Base-by-base conservation (phyloP, 148 eudicot species). In the Rhododendron williamsianum region DNA sequence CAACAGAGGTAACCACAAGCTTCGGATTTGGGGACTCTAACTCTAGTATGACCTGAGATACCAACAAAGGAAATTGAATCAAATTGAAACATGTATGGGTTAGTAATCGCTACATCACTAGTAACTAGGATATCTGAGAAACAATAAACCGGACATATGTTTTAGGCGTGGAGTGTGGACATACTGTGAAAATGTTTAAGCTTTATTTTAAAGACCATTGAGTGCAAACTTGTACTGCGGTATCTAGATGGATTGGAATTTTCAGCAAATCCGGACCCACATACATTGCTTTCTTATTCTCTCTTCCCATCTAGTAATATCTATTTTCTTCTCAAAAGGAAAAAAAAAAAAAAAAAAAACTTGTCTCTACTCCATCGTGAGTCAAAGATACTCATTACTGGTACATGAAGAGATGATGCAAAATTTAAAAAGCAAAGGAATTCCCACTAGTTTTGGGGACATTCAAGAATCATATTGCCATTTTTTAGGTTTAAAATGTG, bases 31-130 rank as follows among this genome's bases (percentile, higher is more conserved):
- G 91, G 38, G 91, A 83, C 33, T 96, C 96, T 56, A 94, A 85
- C 91, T 96, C 99, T 52, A 96, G 90, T 58, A 94, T 85, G 67
- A 93, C 94, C 99, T 96, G 85, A 41, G 27, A 74, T 86, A 41
- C 83, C 65, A 67, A 49, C 21, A 65, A 43, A 58, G 23, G 51
- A 80, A 35, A n/a, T 80, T 19, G 0, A 63, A 84, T 27, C n/a
- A 49, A 54, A 21, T n/a, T 11, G 30, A 83, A 52, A 45, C 13
- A 77, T 3, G 76, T 2, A 56, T 7, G 48, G 36, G 30, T 4
- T 69, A 48, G 25, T 83, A 41, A 60, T 69, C 9, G 19, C 76
- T 30, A 71, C 38, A 12, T 71, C 19, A 71, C 6, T 4, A 71
- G 7, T 71, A 33, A 71, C 9, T 41, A 23, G 69, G 69, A 19